Percentiles rank a stretch among this genome's conserved stretches.
phyloP scores from a whole-genome alignment of 768 basidiomycete species.

The Leccinellum albellum region DNA sequence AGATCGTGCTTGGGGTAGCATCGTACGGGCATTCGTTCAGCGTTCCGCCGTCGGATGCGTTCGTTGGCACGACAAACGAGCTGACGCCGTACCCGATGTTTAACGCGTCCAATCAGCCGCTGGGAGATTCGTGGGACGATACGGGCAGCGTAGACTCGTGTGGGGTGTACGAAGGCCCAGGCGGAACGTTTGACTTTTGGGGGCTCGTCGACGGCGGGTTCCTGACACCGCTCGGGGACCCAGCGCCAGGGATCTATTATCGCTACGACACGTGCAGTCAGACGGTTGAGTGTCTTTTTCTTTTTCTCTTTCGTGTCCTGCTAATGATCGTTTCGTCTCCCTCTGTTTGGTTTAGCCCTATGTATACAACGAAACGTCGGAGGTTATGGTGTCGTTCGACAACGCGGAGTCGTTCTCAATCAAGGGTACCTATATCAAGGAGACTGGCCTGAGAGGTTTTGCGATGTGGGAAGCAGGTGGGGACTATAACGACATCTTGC shows the following conservation, averaged over 20 bases:
- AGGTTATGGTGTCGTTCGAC: constrained; percentile 62
- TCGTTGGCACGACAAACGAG: constrained; percentile 31
- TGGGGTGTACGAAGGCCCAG: constrained; percentile 42
- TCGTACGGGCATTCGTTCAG: constrained; percentile 71
- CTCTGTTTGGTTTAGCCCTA: constrained; percentile 45
- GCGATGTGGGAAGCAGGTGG: constrained; percentile 69
- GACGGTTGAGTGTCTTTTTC: constrained; percentile 46
- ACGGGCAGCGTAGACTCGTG: constrained; percentile 48
- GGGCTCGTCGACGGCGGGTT: constrained; percentile 58
- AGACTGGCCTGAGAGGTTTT: constrained; percentile 54
- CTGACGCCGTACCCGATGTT: constrained; percentile 51
- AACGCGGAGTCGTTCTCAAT: constrained; percentile 50
- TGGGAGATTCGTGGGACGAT: constrained; percentile 57
- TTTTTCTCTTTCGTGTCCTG: background rate
- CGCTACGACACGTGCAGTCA: constrained; percentile 62
- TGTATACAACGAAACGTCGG: constrained; percentile 52
- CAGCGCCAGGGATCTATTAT: constrained; percentile 45
- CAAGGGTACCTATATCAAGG: constrained; percentile 58
- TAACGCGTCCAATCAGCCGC: constrained; percentile 38
- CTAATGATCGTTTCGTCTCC: background rate
- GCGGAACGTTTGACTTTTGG: constrained; percentile 59
- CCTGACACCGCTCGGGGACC: constrained; percentile 31
- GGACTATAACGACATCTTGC: constrained; percentile 55
- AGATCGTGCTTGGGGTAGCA: constrained; percentile 81
- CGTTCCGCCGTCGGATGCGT: constrained; percentile 37